These are phyloP conservation scores for Termitomyces sp. DNA, from an alignment of 768 basidiomycete genomes.

Conservation along the genomic window DNA sequence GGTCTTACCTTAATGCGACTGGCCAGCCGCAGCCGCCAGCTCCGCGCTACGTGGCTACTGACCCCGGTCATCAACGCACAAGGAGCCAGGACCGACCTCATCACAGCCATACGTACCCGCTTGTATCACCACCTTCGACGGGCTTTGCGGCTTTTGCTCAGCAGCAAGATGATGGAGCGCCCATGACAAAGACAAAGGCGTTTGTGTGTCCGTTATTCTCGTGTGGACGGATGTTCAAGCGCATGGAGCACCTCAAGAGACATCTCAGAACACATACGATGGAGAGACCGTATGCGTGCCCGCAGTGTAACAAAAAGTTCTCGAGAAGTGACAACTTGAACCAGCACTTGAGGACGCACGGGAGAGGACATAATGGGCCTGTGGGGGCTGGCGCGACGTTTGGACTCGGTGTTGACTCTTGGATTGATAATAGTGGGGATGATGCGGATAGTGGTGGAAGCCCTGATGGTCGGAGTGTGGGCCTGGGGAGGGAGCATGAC, in stretches of 20 bases:
- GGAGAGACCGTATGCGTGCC: constrained; percentile 79
- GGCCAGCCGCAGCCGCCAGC: constrained; percentile 12
- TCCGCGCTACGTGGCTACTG: constrained; percentile 9
- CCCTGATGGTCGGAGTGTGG: constrained; percentile 14
- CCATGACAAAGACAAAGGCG: constrained; percentile 48
- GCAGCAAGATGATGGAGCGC: constrained; percentile 18
- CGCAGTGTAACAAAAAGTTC: constrained; percentile 74
- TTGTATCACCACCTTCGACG: constrained; percentile 12
- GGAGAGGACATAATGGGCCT: constrained; percentile 23
- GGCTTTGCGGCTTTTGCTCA: constrained; percentile 21
- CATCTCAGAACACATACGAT: constrained; percentile 87
- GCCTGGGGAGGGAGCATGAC: constrained; percentile 16
- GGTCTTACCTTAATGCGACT: constrained; percentile 25
- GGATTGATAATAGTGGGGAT: constrained; percentile 14
- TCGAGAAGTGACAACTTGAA: constrained; percentile 85
- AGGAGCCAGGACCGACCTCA: constrained; percentile 25
- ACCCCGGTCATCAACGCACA: constrained; percentile 15
- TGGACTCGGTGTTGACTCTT: constrained; percentile 8
- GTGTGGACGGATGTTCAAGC: constrained; percentile 84
- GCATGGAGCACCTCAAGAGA: constrained; percentile 86
- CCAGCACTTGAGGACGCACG: constrained; percentile 84
- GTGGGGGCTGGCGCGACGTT: constrained; percentile 6
- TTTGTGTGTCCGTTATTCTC: constrained; percentile 82
- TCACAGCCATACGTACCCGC: constrained; percentile 27
- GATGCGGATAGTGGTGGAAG: constrained; percentile 18